Evolutionary conservation across 306 rosid genomes (phyloP), one percentile per base, ranked within the genome.

Genomic region (Cicer bijugum): DNA sequence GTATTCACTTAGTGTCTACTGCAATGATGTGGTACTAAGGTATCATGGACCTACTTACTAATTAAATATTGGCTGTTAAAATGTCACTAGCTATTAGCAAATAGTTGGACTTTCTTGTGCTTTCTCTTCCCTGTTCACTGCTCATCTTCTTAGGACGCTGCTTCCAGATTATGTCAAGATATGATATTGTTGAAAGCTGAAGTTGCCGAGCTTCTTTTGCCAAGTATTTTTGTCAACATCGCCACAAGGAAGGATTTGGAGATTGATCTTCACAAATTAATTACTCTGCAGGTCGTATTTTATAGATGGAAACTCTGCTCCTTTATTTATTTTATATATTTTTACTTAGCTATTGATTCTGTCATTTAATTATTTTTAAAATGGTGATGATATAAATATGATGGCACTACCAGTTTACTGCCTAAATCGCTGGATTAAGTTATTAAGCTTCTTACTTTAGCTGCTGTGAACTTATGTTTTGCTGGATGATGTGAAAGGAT

Each of bases 101-200:
- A 15, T 65, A 67, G 61, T 46, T 35, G 38, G 15, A 15, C n/a
- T 62, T 59, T 67, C 12, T 71, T 35, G n/a, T 44, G 16, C 57
- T 58, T 74, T 78, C 1, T 45, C 47, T 68, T 66, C 55, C 43
- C 44, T 33, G 60, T 76, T 43, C 50, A 17, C 9, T 16, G 64
- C 81, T 80, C 38, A 84, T 69, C 75, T 74, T 69, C 38, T n/a
- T 66, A 3, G 67, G 42, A 47, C 43, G 11, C 64, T 69, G 15
- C 55, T 79, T 81, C 14, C 96, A 93, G 98, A 81, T 89, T 93
- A 76, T 93, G 96, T 82, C 93, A 89, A 82, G 97, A 93, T 82
- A 83, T 93, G 76, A 85, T 88, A 45, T 53, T 85, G 78, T 76
- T 80, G 59, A 89, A 91, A 91, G 90, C 93, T 80, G 97, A 93